Evolutionary conservation across 176 grass and related monocot species (phyloP), one percentile per base, ranked within the genome.

Genomic region (Phoenix roebelenii): DNA sequence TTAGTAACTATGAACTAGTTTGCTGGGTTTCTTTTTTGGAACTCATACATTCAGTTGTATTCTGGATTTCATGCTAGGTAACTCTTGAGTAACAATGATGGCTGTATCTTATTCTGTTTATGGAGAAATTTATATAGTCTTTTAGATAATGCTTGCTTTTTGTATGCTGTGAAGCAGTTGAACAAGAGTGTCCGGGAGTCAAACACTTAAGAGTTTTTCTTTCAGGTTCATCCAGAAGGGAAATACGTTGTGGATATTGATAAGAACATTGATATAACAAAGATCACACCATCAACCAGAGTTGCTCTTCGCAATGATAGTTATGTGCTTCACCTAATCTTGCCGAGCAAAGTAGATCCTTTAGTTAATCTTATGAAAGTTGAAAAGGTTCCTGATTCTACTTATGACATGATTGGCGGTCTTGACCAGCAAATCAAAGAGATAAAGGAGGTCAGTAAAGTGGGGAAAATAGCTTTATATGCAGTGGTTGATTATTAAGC

Each of bases 351-450:
- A 82, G 93, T 97, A 29, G 93, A 97, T 75, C 93, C 93, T 4
- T 74, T 91, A 74, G 93, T 97, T 52, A 97, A 97, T 56, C 93
- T 97, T 63, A 97, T 97, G 93, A 97, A 97, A 57, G 93, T 97
- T 63, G 93, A 97, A 74, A 97, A 97, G 75, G 93, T 97, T 72
- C 93, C 93, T 53, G 93, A 97, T 80, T 97, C 93, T 49, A 97
- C 93, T 17, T 97, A 97, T 83, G 93, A 97, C 78, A 97, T 97
- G 93, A 97, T 97, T 73, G 93, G 93, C 85, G 93, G 93, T 30
- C 93, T 97, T 24, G 93, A 97, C 64, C 93, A 97, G 52, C 93
- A 97, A 77, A 97, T 97, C 60, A 97, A 97, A 69, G 93, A 97
- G 75, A 97, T 97, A 61, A 97, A 97, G 66, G 93, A 97, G 93